phyloP scores from a whole-genome alignment of 2,329 filamentous ascomycete genomes.

The Aspergillus sp. region DNA sequence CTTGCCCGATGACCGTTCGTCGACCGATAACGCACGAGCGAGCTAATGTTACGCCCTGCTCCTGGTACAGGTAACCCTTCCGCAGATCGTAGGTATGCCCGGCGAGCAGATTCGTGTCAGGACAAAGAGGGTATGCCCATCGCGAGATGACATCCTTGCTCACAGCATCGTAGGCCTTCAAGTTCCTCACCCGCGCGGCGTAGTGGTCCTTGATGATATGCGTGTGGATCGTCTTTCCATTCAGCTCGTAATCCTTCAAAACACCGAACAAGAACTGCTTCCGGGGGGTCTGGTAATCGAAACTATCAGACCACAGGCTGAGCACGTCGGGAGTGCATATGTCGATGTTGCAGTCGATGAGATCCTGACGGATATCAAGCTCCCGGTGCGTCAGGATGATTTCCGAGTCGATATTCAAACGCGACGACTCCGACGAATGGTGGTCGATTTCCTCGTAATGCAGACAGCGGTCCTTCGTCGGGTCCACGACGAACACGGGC shows the following conservation, averaged over 20 bases:
- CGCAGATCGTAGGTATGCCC: constrained; percentile 73
- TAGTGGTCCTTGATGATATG: constrained; percentile 83
- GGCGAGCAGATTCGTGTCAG: constrained; percentile 80
- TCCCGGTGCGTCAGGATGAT: constrained; percentile 72
- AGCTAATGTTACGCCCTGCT: constrained; percentile 72
- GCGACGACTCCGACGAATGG: constrained; percentile 51
- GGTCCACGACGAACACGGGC: constrained; percentile 84
- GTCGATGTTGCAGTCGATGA: constrained; percentile 93
- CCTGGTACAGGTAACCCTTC: constrained; percentile 71
- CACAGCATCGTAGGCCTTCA: constrained; percentile 87
- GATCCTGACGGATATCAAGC: constrained; percentile 78
- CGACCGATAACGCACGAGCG: constrained; percentile 69
- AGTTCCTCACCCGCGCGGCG: constrained; percentile 78
- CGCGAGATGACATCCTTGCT: constrained; percentile 81
- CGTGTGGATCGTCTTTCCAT: constrained; percentile 93
- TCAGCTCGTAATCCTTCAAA: constrained; percentile 93
- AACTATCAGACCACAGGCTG: constrained; percentile 94
- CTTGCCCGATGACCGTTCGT: constrained; percentile 72
- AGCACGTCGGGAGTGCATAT: constrained; percentile 96
- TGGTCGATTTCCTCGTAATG: constrained; percentile 92
- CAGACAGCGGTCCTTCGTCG: constrained; percentile 74
- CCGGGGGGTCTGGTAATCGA: constrained; percentile 89
- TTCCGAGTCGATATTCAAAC: constrained; percentile 71
- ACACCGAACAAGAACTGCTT: constrained; percentile 89
- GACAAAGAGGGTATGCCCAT: constrained; percentile 86